phyloP scores from a whole-genome alignment of 2,329 filamentous ascomycete genomes.

The Lachnellula occidentalis region DNA sequence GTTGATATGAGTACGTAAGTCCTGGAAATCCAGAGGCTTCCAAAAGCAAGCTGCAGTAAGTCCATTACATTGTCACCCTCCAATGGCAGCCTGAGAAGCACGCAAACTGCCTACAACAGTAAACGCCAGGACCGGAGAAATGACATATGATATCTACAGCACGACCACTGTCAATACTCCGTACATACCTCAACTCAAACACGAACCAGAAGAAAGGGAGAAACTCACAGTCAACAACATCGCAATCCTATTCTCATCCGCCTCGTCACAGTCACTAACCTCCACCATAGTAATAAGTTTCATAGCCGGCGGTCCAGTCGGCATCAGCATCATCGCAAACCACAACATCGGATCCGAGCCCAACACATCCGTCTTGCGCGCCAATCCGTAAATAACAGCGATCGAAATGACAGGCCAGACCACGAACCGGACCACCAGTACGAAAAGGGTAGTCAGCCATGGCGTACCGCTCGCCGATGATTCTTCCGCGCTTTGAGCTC shows the following conservation, averaged over 20 bases:
- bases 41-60: too few species aligned
- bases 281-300: slow-evolving; percentile 43
- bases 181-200: too few species aligned
- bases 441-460: slow-evolving; percentile 43
- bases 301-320: slow-evolving; percentile 42
- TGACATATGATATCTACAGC: slow-evolving; percentile 33
- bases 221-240: slow-evolving; percentile 38
- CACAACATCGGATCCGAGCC: slow-evolving; percentile 57
- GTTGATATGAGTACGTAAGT: too few species aligned
- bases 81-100: slow-evolving; percentile 28
- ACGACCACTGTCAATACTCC: neutral
- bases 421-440: slow-evolving; percentile 52
- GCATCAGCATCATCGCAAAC: slow-evolving; percentile 51
- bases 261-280: slow-evolving; percentile 36
- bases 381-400: slow-evolving; percentile 48
- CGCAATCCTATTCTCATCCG: slow-evolving; percentile 39
- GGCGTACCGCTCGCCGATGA: slow-evolving; percentile 33
- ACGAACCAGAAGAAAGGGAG: too few species aligned
- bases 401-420: slow-evolving; percentile 56
- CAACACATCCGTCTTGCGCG: slow-evolving; percentile 46
- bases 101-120: slow-evolving; percentile 34
- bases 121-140: slow-evolving; percentile 35
- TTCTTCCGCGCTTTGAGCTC: slow-evolving; percentile 28
- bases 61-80: neutral
- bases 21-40: too few species aligned